Evolutionary conservation across 1,284 basidiomycete genomes (phyloP).

Genomic region (Sanghuangporus sanghuang): DNA sequence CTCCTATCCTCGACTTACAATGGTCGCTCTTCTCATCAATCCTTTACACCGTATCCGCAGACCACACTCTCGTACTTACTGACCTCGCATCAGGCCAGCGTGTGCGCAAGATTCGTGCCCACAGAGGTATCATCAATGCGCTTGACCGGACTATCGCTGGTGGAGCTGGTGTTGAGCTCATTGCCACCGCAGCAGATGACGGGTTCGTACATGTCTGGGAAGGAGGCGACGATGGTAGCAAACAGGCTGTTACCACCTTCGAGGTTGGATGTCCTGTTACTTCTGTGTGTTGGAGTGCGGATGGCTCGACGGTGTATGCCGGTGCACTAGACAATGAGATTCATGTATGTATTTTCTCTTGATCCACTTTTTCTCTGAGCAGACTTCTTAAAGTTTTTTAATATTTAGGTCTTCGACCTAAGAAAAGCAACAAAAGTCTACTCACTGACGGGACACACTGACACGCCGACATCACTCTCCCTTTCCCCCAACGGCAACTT

Average conservation of each 20-base stretch:
- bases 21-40: slow-evolving; percentile 71
- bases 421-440: slow-evolving; percentile 77
- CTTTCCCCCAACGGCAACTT: slow-evolving; percentile 83
- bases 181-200: slow-evolving; percentile 85
- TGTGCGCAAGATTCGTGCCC: slow-evolving; percentile 70
- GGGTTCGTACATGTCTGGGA: slow-evolving; percentile 88
- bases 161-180: slow-evolving; percentile 76
- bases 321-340: slow-evolving; percentile 92
- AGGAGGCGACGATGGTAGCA: slow-evolving; percentile 68
- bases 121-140: slow-evolving; percentile 84
- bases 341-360: slow-evolving; percentile 54
- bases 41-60: slow-evolving; percentile 80
- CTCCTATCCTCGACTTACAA: slow-evolving; percentile 74
- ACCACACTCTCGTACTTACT: slow-evolving; percentile 71
- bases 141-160: slow-evolving; percentile 80
- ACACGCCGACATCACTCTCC: slow-evolving; percentile 85
- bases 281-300: slow-evolving; percentile 87
- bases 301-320: slow-evolving; percentile 83
- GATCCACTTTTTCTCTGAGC: slow-evolving; percentile 5
- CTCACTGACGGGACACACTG: slow-evolving; percentile 74
- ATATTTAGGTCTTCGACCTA: slow-evolving; percentile 75
- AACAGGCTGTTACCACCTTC: slow-evolving; percentile 73
- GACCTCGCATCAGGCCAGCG: slow-evolving; percentile 78
- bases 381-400: background rate
- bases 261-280: slow-evolving; percentile 87